Base-by-base conservation (phyloP, 2,329 filamentous ascomycete species). In the Apiospora koreana region DNA sequence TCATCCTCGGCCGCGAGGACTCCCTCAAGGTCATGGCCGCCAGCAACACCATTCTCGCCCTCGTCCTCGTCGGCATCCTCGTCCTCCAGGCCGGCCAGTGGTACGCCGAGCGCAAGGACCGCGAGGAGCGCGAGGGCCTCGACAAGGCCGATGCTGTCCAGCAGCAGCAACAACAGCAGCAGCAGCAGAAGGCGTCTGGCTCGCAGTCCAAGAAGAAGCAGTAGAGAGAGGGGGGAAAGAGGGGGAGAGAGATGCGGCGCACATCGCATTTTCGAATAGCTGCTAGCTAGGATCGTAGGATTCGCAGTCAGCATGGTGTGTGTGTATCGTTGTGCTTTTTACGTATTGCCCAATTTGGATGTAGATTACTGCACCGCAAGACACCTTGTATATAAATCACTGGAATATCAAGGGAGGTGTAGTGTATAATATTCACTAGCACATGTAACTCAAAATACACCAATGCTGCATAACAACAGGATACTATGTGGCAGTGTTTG, bases 31-130 rank as follows among this genome's bases (percentile, higher is more conserved):
- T 99, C 21, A 86, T 98, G 77, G 91, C 94, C 42, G 96, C 96
- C 9, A 97, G 94, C 81, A 97, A 99, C 83, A 98, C 96, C 3
- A 99, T 99, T 79, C 83, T 98, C 70, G 96, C 95, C 45, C 87
- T 99, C 62, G 94, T 99, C 41, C 83, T 99, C 68, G 91, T 98
- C 3, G 96, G 96, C 6, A 93, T 99, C 12, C 81, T 99, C 74
- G 93, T 98, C 43, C 83, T 99, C 78, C 96, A 99, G 88, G 94
- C 94, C 25, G 96, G 96, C 14, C 94, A 98, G 87, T 98, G 95
- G 96, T 99, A 99, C 84, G 96, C 96, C 35, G 95, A 98, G 87
- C 88, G 93, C 79, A 97, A 97, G 84, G 95, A 98, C 82, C 87
- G 87, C 77, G 92, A 95, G 80, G 95, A 98, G 81, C 86, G 88